Percentiles rank a stretch among this genome's conserved stretches.
Conservation (phyloP, 257 asterid species). For the Paulownia fortunei region DNA sequence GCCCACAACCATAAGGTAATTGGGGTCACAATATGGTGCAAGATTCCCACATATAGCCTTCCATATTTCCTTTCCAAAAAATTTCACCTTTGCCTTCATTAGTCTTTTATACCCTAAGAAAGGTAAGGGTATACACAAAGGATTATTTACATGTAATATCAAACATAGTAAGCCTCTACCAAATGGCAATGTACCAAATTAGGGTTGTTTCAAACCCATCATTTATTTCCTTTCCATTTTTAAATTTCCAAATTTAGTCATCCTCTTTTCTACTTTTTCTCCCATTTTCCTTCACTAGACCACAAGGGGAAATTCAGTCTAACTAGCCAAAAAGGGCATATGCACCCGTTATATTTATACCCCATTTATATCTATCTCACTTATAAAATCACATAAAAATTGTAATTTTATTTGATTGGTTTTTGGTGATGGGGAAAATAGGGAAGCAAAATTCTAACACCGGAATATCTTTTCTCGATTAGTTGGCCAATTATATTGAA, state of each 20-base stretch:
- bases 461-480: neutral
- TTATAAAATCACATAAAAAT: neutral
- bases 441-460: neutral
- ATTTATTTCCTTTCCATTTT: slow-evolving; percentile 33
- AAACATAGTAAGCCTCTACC: slow-evolving; percentile 32
- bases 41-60: neutral
- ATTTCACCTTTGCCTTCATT: slow-evolving; percentile 34
- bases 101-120: slow-evolving; percentile 13
- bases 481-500: neutral
- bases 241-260: slow-evolving; percentile 26
- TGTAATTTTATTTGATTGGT: neutral
- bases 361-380: neutral
- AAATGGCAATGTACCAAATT: slow-evolving; percentile 36
- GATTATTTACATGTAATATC: slow-evolving; percentile 26
- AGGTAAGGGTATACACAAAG: slow-evolving; percentile 23
- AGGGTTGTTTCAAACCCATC: slow-evolving; percentile 29
- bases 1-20: neutral
- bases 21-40: neutral
- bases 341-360: slow-evolving; percentile 28
- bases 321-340: slow-evolving; percentile 34
- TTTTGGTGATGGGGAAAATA: neutral
- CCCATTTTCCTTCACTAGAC: slow-evolving; percentile 31
- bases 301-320: slow-evolving; percentile 29
- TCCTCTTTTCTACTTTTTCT: slow-evolving; percentile 24
- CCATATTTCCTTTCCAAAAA: neutral